phyloP scores from a whole-genome alignment of 2,329 filamentous ascomycete genomes.

The Metarhizium sp. region DNA sequence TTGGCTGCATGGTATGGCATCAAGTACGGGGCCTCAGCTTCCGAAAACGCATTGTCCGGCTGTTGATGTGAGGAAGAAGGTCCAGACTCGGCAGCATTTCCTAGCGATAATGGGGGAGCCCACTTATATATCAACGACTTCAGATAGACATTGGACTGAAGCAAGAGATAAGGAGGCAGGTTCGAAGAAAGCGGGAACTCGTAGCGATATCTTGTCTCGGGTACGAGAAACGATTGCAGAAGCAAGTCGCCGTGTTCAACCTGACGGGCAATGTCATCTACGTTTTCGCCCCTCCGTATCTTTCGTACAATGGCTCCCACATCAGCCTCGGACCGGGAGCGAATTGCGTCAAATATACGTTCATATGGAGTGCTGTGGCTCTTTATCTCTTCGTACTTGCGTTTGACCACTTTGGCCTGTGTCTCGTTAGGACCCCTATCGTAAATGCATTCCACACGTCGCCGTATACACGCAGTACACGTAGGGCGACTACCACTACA shows the following conservation, averaged over 20 bases:
- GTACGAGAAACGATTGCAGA: constrained; percentile 21
- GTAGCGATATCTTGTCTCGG: constrained; percentile 24
- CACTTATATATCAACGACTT: constrained; percentile 13
- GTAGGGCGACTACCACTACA: background rate
- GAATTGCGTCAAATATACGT: background rate
- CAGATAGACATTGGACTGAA: constrained; percentile 13
- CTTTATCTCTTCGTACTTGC: background rate
- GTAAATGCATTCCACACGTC: background rate
- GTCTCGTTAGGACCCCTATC: background rate
- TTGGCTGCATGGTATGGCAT: constrained; percentile 23
- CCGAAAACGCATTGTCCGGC: background rate
- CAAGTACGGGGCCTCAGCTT: constrained; percentile 10
- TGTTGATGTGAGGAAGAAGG: background rate
- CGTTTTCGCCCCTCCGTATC: constrained; percentile 10
- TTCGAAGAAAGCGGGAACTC: constrained; percentile 23
- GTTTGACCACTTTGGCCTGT: background rate
- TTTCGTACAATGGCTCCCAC: background rate
- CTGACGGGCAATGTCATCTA: constrained; percentile 19
- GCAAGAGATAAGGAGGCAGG: constrained; percentile 17
- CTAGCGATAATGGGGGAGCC: background rate
- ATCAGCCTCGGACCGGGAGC: background rate
- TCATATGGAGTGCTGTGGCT: background rate
- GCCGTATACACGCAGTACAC: background rate
- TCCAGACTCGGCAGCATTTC: background rate
- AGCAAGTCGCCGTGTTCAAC: constrained; percentile 25